Percentiles rank a stretch among this genome's conserved stretches.
phyloP scores from a whole-genome alignment of 495 filamentous ascomycete species.

The Staphylotrichum longicolle region DNA sequence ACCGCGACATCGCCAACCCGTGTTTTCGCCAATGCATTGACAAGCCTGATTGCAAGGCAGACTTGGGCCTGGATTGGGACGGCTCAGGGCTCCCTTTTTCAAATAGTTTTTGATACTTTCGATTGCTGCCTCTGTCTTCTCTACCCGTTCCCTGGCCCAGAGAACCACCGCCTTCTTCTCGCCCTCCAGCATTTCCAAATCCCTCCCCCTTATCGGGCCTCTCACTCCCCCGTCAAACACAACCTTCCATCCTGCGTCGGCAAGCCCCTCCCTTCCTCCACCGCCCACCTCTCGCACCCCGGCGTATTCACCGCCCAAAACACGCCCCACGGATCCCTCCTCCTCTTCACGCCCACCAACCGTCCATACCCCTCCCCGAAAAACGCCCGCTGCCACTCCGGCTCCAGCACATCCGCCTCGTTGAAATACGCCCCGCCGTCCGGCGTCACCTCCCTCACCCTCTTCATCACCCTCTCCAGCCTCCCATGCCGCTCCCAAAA shows the following conservation, averaged over 20 bases:
- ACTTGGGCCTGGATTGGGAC: too few species aligned
- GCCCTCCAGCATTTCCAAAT: too few species aligned
- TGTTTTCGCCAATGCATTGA: too few species aligned
- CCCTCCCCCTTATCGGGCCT: too few species aligned
- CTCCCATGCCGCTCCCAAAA: slow-evolving; percentile 19
- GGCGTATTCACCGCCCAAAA: slow-evolving; percentile 57
- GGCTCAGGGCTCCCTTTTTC: too few species aligned
- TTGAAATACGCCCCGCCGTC: slow-evolving; percentile 46
- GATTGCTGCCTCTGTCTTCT: too few species aligned
- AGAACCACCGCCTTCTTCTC: too few species aligned
- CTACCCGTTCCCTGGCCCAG: too few species aligned
- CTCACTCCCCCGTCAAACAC: too few species aligned
- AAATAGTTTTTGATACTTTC: too few species aligned
- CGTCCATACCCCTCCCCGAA: slow-evolving; percentile 54
- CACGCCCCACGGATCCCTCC: slow-evolving; percentile 52
- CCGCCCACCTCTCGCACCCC: slow-evolving; percentile 52
- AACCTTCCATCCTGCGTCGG: slow-evolving; percentile 40
- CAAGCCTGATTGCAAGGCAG: too few species aligned
- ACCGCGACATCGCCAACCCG: too few species aligned
- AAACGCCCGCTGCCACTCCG: slow-evolving; percentile 58
- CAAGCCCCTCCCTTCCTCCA: slow-evolving; percentile 31
- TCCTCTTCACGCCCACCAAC: slow-evolving; percentile 50
- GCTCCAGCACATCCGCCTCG: slow-evolving; percentile 54
- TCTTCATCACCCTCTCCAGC: slow-evolving; percentile 31
- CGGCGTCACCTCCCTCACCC: slow-evolving; percentile 35